A percentile compares a stretch with the other conserved stretches of the same genome.
Evolutionary conservation across 2,329 filamentous ascomycete species (phyloP).

Genomic region (Penicillium decumbens): DNA sequence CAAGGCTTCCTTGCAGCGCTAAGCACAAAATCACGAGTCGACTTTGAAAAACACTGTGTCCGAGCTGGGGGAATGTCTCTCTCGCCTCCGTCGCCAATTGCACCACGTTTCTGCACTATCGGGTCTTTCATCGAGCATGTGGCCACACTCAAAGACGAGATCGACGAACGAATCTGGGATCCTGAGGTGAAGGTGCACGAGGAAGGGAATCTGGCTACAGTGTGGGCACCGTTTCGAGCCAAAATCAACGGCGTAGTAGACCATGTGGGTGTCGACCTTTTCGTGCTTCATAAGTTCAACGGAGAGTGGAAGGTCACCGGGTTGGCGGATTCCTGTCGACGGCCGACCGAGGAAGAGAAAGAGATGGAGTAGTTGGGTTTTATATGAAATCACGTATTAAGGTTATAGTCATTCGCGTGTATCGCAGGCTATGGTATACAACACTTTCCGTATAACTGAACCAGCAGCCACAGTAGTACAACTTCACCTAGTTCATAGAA

Average conservation of each 20-base stretch:
- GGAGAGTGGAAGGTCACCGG: conserved; percentile 36
- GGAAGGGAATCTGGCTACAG: conserved; percentile 28
- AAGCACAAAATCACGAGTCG: conserved; percentile 27
- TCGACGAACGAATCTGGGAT: conserved; percentile 35
- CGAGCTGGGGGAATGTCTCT: conserved; percentile 34
- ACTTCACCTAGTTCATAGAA: conserved; percentile 10
- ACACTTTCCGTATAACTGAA: conserved; percentile 12
- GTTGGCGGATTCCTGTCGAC: conserved; percentile 33
- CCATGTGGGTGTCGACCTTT: conserved; percentile 36
- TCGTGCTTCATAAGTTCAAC: conserved; percentile 32
- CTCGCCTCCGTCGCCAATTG: conserved; percentile 27
- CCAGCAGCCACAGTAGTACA: conserved; percentile 19
- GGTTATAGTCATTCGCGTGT: conserved; percentile 2
- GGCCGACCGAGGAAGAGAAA: conserved; percentile 30
- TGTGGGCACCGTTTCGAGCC: conserved; percentile 35
- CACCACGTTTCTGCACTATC: conserved; percentile 35
- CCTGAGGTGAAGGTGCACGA: conserved; percentile 32
- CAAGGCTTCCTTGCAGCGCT: conserved; percentile 31
- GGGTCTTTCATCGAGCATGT: conserved; percentile 34
- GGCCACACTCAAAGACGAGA: conserved; percentile 26
- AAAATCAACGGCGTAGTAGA: conserved; percentile 35
- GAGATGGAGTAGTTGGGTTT: conserved; percentile 7
- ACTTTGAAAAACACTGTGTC: conserved; percentile 35
- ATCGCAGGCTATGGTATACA: conserved; percentile 1
- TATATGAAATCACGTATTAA: not conserved